Conservation (phyloP, 257 asterid genomes). For the Penstemon eatonii region DNA sequence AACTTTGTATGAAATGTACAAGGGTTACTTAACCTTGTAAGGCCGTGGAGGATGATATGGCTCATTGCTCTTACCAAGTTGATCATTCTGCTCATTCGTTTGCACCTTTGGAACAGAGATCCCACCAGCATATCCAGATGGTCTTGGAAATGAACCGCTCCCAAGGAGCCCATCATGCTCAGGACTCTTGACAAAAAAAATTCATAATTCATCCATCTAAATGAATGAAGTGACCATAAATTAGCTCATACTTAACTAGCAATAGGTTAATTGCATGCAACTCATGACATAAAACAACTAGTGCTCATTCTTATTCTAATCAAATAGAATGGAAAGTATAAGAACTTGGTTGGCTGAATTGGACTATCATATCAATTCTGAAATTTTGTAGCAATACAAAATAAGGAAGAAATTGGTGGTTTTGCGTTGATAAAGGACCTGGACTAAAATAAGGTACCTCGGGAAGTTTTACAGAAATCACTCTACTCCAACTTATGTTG, state of each 20-base stretch:
- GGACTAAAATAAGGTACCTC: no score
- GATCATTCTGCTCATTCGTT: slow-evolving; percentile 52
- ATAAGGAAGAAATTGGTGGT: no score
- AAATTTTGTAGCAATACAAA: background rate
- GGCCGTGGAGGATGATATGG: slow-evolving; percentile 99
- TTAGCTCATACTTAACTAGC: slow-evolving; percentile 7
- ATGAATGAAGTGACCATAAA: slow-evolving; percentile 13
- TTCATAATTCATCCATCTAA: background rate
- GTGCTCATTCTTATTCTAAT: slow-evolving; percentile 9
- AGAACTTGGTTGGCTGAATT: background rate
- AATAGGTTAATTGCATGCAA: background rate
- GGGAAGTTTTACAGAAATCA: no score
- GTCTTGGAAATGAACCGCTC: slow-evolving; percentile 90
- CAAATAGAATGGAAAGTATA: background rate
- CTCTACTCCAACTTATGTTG: no score
- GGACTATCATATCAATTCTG: background rate
- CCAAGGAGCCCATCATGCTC: slow-evolving; percentile 99
- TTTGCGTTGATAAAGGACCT: no score
- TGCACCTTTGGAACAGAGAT: slow-evolving; percentile 55
- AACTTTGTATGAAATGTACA: slow-evolving; percentile 4
- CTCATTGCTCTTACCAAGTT: slow-evolving; percentile 70
- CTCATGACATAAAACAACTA: background rate
- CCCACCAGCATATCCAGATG: slow-evolving; percentile 71
- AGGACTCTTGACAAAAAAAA: slow-evolving; percentile 42
- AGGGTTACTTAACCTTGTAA: slow-evolving; percentile 61